Evolutionary conservation across 306 rosid genomes (phyloP), one percentile per base, ranked within the genome.

Genomic region (Senna siamea): DNA sequence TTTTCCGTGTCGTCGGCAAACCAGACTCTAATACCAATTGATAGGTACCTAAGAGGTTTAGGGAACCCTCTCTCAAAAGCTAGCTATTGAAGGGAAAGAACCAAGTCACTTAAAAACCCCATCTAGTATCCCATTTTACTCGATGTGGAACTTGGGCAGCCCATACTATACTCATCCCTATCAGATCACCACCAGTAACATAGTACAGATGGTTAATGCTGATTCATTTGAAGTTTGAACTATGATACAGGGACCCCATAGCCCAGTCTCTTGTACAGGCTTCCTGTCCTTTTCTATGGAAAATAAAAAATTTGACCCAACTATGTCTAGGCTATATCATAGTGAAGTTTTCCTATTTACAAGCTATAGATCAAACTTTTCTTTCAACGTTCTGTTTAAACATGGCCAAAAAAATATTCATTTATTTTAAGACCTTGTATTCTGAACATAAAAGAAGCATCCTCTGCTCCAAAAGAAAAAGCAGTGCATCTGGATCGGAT

Each of bases 391-490:
- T 66, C 44, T 6, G 47, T 30, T 51, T 43, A 65, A 38, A 34
- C n/a, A 30, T 11, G 41, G 37, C 44, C 30, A 14, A 38, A 62
- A 60, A 35, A 18, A 58, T 2, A 32, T 7, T 57, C 30, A 69
- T 50, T 60, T 54, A 60, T 56, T 72, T 28, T 6, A 43, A 26
- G 60, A 80, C 54, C 58, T 19, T 28, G 50, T 26, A 23, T 77
- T 40, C 46, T 18, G 1, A 46, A 40, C 43, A 51, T 23, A 44
- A 22, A 75, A 57, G 44, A 22, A 72, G 79, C 43, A 66, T 47
- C 74, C 69, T 73, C 46, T 59, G 19, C 47, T 65, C 70, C 67
- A 48, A 48, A 79, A 53, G 73, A 73, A 80, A 26, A 26, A 26
- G 38, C 38, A 79, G 19, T 46, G 41, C 17, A 19, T 18, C 8